Conservation (phyloP, 306 rosid genomes). For the Castanospermum australe region DNA sequence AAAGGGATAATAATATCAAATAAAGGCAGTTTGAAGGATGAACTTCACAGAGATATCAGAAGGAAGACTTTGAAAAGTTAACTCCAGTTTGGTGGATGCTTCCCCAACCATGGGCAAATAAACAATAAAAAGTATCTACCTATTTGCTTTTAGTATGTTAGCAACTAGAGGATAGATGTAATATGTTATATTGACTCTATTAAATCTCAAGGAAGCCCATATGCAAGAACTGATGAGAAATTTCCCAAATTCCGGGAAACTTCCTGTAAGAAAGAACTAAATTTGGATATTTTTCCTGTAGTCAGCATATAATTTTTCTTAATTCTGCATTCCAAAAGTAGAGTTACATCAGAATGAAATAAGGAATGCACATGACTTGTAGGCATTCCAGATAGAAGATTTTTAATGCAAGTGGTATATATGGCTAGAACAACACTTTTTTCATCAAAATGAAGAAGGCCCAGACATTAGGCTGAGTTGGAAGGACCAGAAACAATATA, state of each 20-base stretch:
- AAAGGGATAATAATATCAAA: background rate
- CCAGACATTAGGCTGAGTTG: too few relatives aligned
- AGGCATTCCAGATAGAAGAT: background rate
- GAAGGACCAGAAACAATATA: background rate
- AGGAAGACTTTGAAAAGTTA: background rate
- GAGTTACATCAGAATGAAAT: background rate
- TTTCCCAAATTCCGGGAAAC: background rate
- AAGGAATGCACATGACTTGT: background rate
- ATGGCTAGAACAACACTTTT: background rate
- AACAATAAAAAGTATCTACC: background rate
- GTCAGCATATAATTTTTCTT: background rate
- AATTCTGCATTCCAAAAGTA: background rate
- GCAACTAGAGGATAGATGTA: background rate
- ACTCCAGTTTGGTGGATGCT: background rate
- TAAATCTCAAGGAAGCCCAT: background rate
- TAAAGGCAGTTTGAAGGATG: slow-evolving; percentile 13
- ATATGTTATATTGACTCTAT: background rate
- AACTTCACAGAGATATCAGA: background rate
- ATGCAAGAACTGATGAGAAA: background rate
- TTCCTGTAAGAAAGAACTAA: background rate
- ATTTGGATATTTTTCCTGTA: background rate
- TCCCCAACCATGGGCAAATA: background rate
- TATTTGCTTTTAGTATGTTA: background rate
- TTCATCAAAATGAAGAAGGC: too few relatives aligned
- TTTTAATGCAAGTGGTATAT: background rate